Evolutionary conservation across 371 early-diverging fungal species (phyloP), one percentile per base, ranked within the genome.

Genomic region (Blakeslea trispora): DNA sequence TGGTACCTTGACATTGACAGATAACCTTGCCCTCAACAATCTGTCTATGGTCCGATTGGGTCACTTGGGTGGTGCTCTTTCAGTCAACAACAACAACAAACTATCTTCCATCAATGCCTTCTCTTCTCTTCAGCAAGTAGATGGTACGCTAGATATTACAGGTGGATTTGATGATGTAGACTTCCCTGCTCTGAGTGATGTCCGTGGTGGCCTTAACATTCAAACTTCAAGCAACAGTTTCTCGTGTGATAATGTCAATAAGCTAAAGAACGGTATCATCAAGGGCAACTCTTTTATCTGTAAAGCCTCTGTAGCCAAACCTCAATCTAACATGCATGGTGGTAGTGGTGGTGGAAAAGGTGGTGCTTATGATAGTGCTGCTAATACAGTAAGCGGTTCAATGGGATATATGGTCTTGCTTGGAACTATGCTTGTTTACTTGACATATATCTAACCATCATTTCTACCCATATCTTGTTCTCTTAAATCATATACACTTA

Each of bases 31-130:
- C 10, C 70, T 84, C 5, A 55, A 48, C 43, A 76, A 76, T 21
- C 45, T 79, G 5, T 63, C 80, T 2, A 72, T 82, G 61, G 54
- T 71, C 9, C 68, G 76, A 22, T 59, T 84, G 47, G 49, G 53
- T 11, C 65, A 65, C 28, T 61, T 84, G 17, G 84, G 82, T 13
- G 84, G 84, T 34, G 81, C 84, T 3, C 64, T 84, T 10, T 61
- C 73, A 19, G 65, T 84, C 8, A 70, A 68, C 53, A 73, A 77
- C 51, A 84, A 84, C 50, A 70, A 63, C 0, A 59, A 68, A 1
- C 52, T 84, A 23, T 48, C 39, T 7, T 47, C 50, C 10, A 63
- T 84, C 10, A 63, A 63, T 42, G 77, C 82, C 4, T 82, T 84
- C 50, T 53, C 69, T 4, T 62, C 68, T 21, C 68, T 82, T 32